These are phyloP conservation scores for Otatea glauca DNA, from an alignment of 176 grass and related monocot species.

Conservation along the genomic window DNA sequence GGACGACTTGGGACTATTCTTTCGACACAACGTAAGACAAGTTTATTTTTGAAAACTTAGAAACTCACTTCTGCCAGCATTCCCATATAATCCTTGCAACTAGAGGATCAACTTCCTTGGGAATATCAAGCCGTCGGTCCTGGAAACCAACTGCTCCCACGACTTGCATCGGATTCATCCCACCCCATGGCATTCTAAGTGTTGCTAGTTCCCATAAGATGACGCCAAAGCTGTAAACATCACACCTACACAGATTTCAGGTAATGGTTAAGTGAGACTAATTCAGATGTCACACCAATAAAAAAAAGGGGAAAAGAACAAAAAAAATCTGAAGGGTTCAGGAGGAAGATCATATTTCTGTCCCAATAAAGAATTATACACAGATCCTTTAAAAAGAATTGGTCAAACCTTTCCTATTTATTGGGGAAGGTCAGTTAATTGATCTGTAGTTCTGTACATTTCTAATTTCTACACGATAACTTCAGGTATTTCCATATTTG, in stretches of 20 bases:
- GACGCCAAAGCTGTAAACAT: constrained; percentile 98
- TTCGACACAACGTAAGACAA: not conserved
- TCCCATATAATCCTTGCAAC: constrained; percentile 83
- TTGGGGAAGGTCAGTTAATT: not conserved
- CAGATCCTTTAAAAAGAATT: not conserved
- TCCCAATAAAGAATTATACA: not conserved
- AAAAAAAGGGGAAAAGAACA: not conserved
- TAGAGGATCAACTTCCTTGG: constrained; percentile 92
- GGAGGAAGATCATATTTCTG: not conserved
- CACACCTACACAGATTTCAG: constrained; percentile 68
- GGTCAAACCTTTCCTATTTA: not conserved
- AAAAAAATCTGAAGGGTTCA: not conserved
- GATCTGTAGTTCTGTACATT: not conserved
- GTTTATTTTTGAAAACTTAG: constrained; percentile 21
- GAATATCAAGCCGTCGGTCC: constrained; percentile 84
- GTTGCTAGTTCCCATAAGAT: constrained; percentile 98
- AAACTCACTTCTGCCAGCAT: constrained; percentile 95
- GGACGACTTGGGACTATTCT: not conserved
- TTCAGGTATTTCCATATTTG: not conserved
- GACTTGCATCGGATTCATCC: constrained; percentile 99
- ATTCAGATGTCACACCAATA: not conserved
- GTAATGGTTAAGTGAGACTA: constrained; percentile 27
- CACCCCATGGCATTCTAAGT: constrained; percentile 90
- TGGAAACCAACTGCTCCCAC: constrained; percentile 99
- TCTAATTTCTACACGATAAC: constrained; percentile 9